These are phyloP conservation scores for Oryza officinalis DNA, from an alignment of 176 grass and related monocot genomes.

Conservation along the genomic window DNA sequence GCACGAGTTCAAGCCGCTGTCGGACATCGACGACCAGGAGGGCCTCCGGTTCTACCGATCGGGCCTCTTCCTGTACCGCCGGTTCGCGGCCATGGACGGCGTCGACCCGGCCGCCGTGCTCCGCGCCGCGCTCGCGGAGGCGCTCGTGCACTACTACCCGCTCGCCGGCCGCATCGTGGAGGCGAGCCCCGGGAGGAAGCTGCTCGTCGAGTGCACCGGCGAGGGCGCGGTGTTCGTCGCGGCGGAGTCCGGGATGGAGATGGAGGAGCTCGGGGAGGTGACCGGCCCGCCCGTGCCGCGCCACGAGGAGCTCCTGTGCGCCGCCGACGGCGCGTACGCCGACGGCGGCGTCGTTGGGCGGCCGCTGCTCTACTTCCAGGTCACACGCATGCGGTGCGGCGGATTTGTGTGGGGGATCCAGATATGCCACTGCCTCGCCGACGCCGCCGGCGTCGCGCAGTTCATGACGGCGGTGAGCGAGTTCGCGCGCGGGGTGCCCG, in stretches of 20 bases:
- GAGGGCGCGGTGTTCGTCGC: constrained; percentile 49
- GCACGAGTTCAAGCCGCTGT: constrained; percentile 38
- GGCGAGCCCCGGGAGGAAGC: constrained; percentile 26
- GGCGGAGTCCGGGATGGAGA: constrained; percentile 9
- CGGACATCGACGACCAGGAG: constrained; percentile 52
- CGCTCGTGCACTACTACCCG: not conserved
- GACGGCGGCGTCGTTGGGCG: constrained; percentile 8
- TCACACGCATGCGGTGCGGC: constrained; percentile 24
- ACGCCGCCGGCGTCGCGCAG: constrained; percentile 36
- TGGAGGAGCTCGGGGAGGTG: constrained; percentile 15
- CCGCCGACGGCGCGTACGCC: not conserved
- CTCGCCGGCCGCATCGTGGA: not conserved
- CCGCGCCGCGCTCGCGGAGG: not conserved
- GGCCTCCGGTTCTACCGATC: not conserved
- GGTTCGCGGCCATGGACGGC: not conserved
- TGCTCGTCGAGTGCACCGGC: constrained; percentile 41
- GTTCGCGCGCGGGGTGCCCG: constrained; percentile 25
- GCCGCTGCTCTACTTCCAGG: constrained; percentile 31
- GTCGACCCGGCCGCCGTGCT: not conserved
- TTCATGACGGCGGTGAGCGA: constrained; percentile 34
- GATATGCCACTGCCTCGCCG: constrained; percentile 44
- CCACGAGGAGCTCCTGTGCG: constrained; percentile 27
- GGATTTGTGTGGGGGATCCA: constrained; percentile 32
- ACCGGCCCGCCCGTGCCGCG: constrained; percentile 34
- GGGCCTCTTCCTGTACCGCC: not conserved